A percentile compares a stretch with the other conserved stretches of the same genome.
These are phyloP conservation scores for Trametes polyzona DNA, from an alignment of 1,284 basidiomycete genomes.

Conservation along the genomic window DNA sequence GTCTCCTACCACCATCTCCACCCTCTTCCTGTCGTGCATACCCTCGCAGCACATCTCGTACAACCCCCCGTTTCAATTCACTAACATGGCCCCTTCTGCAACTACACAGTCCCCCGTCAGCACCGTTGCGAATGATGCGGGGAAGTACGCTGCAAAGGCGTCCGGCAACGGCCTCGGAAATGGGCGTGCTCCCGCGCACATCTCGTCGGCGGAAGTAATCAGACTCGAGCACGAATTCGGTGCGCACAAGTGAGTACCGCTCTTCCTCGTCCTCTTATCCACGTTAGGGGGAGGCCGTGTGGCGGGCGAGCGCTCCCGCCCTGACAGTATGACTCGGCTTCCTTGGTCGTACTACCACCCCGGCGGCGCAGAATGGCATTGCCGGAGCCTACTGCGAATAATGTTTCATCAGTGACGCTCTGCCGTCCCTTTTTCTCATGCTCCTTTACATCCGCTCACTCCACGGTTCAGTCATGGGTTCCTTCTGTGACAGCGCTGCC, in stretches of 20 bases:
- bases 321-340: conserved; percentile 15
- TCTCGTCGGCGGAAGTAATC: conserved; percentile 74
- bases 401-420: conserved; percentile 11
- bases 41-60: not conserved
- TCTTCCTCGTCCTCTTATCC: not conserved
- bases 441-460: conserved; percentile 10
- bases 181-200: conserved; percentile 27
- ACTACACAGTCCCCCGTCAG: conserved; percentile 8
- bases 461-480: conserved; percentile 4
- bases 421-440: conserved; percentile 8
- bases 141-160: conserved; percentile 11
- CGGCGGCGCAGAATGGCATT: conserved; percentile 12
- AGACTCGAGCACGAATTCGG: conserved; percentile 82
- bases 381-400: not conserved
- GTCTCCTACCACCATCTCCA: conserved; percentile 12
- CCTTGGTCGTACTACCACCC: not conserved
- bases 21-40: not conserved
- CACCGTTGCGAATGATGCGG: conserved; percentile 4
- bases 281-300: conserved; percentile 11
- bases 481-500: conserved; percentile 13
- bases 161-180: conserved; percentile 16
- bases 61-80: not conserved
- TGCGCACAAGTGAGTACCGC: conserved; percentile 82
- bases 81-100: conserved; percentile 23
- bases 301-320: conserved; percentile 11